Evolutionary conservation across 768 basidiomycete genomes (phyloP).

Genomic region (Amyloporia xantha): DNA sequence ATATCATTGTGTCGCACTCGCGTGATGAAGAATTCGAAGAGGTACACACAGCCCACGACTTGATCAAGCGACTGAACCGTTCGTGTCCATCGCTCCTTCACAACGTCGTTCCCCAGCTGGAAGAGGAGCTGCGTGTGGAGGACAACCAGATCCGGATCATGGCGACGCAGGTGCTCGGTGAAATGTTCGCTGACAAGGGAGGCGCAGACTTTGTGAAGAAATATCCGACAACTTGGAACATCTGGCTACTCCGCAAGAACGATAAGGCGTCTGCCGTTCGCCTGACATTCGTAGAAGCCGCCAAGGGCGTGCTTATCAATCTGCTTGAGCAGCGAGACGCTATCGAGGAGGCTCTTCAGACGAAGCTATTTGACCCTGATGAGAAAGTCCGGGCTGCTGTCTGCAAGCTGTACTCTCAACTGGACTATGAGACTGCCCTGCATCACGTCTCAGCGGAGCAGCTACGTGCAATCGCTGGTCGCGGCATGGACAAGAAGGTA

Average conservation of each 20-base stretch:
- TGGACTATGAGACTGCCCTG: slow-evolving; percentile 88
- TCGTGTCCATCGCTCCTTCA: slow-evolving; percentile 77
- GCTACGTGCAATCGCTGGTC: slow-evolving; percentile 56
- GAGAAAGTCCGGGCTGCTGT: slow-evolving; percentile 85
- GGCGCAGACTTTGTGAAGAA: slow-evolving; percentile 69
- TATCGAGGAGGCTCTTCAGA: slow-evolving; percentile 67
- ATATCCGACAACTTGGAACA: slow-evolving; percentile 79
- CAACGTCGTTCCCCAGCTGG: slow-evolving; percentile 89
- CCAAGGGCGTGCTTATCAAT: slow-evolving; percentile 52
- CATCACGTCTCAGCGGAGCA: slow-evolving; percentile 69
- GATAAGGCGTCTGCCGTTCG: slow-evolving; percentile 72
- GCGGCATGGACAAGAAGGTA: slow-evolving; percentile 86
- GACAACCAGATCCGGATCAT: slow-evolving; percentile 64
- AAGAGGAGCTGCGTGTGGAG: slow-evolving; percentile 82
- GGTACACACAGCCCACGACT: slow-evolving; percentile 71
- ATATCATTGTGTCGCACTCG: slow-evolving; percentile 64
- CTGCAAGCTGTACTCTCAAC: slow-evolving; percentile 70
- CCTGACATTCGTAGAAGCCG: slow-evolving; percentile 69
- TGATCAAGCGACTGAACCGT: slow-evolving; percentile 76
- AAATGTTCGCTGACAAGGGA: slow-evolving; percentile 80
- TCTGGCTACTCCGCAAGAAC: slow-evolving; percentile 73
- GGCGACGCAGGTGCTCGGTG: slow-evolving; percentile 82
- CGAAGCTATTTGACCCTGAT: slow-evolving; percentile 80
- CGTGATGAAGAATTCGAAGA: slow-evolving; percentile 61
- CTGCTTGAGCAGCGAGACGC: slow-evolving; percentile 60